phyloP scores from a whole-genome alignment of 768 basidiomycete genomes.

The Boletus tylopilopsis region DNA sequence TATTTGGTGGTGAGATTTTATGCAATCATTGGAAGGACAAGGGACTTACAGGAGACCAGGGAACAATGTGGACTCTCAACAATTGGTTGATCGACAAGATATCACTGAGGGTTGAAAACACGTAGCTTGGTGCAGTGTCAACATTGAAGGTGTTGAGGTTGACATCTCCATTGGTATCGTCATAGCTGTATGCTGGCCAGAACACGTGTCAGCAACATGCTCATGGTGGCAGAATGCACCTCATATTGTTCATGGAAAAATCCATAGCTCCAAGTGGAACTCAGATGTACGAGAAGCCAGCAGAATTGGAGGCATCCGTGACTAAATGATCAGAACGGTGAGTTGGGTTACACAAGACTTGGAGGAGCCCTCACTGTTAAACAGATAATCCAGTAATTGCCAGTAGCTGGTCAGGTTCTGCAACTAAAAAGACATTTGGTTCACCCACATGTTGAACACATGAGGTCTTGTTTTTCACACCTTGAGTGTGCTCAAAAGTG shows the following conservation, averaged over 20 bases:
- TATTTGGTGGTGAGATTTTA: slow-evolving; percentile 22
- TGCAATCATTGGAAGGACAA: too few relatives aligned
- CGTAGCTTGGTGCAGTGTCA: slow-evolving; percentile 52
- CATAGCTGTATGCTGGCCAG: slow-evolving; percentile 57
- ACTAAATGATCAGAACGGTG: slow-evolving; percentile 29
- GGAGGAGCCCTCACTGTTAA: slow-evolving; percentile 33
- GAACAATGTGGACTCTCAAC: slow-evolving; percentile 54
- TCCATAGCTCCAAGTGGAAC: slow-evolving; percentile 72
- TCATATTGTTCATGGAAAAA: slow-evolving; percentile 56
- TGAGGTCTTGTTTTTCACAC: slow-evolving; percentile 28
- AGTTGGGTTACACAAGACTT: not conserved
- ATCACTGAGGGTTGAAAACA: slow-evolving; percentile 62
- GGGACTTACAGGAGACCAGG: slow-evolving; percentile 69
- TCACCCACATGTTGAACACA: not conserved
- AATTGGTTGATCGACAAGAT: slow-evolving; percentile 54
- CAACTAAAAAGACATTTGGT: slow-evolving; percentile 31
- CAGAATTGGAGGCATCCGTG: slow-evolving; percentile 55
- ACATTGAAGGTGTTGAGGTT: slow-evolving; percentile 56
- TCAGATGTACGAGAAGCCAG: slow-evolving; percentile 67
- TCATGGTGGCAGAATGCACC: not conserved
- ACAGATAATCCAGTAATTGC: slow-evolving; percentile 54
- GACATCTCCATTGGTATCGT: slow-evolving; percentile 59
- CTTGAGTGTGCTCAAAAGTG: slow-evolving; percentile 60
- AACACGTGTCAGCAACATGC: slow-evolving; percentile 1
- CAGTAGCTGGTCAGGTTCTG: slow-evolving; percentile 56